These are phyloP conservation scores for Euphrasia arctica DNA, from an alignment of 305 asterid genomes.

Conservation along the genomic window DNA sequence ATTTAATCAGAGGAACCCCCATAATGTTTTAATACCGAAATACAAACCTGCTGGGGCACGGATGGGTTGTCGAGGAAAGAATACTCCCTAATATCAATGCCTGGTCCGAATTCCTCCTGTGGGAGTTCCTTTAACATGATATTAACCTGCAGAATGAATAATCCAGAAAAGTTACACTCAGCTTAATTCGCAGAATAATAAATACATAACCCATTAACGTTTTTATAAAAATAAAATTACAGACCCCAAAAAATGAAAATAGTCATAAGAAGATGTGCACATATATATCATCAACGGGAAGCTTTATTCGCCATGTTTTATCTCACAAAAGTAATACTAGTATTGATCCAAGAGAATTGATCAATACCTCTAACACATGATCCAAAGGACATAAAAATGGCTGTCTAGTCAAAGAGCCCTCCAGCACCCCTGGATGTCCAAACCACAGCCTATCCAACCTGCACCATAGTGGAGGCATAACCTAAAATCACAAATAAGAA, in stretches of 20 bases:
- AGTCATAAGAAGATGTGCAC: no score
- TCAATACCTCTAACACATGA: constrained; percentile 86
- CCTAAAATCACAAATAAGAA: constrained; percentile 86
- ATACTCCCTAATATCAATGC: constrained; percentile 74
- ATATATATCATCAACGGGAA: no score
- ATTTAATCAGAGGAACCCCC: constrained; percentile 14
- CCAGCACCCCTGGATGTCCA: constrained; percentile 89
- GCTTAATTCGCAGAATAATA: no score
- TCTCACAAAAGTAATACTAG: background rate
- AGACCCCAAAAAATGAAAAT: no score
- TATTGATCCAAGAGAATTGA: constrained; percentile 22
- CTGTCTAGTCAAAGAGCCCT: constrained; percentile 80
- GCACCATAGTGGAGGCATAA: constrained; percentile 99
- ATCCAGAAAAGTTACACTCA: background rate
- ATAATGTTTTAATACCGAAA: constrained; percentile 8
- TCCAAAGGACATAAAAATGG: constrained; percentile 96
- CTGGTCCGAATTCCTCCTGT: constrained; percentile 77
- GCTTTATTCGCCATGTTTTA: no score
- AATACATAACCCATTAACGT: no score
- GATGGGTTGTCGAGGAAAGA: constrained; percentile 75
- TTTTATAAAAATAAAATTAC: no score
- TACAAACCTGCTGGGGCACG: constrained; percentile 66
- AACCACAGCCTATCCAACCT: constrained; percentile 99
- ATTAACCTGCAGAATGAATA: constrained; percentile 57
- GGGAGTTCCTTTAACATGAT: constrained; percentile 72